These are phyloP conservation scores for Metschnikowia borealis DNA, from an alignment of 805 yeast genomes.

Conservation along the genomic window DNA sequence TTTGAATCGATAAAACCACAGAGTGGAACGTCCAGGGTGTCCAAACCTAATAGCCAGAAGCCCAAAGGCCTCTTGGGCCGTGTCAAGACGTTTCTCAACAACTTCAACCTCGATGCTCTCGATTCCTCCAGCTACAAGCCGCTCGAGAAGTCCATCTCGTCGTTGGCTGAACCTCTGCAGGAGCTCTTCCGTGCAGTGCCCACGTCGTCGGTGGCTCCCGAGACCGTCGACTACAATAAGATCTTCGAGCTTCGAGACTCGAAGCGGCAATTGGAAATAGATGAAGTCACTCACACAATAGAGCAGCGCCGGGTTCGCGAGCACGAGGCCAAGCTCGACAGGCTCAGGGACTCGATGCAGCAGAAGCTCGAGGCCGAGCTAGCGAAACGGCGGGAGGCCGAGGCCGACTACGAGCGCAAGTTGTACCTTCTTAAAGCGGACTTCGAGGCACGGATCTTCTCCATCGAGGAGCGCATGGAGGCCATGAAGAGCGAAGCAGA, in stretches of 20 bases:
- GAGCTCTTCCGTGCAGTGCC: slow-evolving; percentile 1
- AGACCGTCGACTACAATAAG: slow-evolving; percentile 1
- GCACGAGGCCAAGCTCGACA: neutral
- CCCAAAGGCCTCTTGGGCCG: neutral
- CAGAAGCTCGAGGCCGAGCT: slow-evolving; percentile 6
- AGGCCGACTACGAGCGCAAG: slow-evolving; percentile 10
- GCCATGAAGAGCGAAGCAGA: slow-evolving; percentile 2
- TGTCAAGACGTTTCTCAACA: neutral
- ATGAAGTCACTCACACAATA: slow-evolving; percentile 1
- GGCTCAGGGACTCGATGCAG: neutral
- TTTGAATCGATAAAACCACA: neutral
- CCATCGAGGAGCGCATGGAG: slow-evolving; percentile 5
- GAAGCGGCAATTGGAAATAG: neutral
- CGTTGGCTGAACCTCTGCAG: neutral
- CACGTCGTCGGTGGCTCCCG: neutral
- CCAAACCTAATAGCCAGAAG: neutral
- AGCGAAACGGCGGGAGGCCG: neutral
- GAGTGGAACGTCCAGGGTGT: neutral
- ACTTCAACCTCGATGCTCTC: neutral
- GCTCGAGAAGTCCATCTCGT: slow-evolving; percentile 2
- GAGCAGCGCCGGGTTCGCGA: neutral
- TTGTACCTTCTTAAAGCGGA: slow-evolving; percentile 6
- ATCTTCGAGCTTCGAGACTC: slow-evolving; percentile 3
- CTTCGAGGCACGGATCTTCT: slow-evolving; percentile 7
- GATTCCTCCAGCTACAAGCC: neutral